phyloP scores from a whole-genome alignment of 176 grass and related monocot species.

The Oryza glaberrima region DNA sequence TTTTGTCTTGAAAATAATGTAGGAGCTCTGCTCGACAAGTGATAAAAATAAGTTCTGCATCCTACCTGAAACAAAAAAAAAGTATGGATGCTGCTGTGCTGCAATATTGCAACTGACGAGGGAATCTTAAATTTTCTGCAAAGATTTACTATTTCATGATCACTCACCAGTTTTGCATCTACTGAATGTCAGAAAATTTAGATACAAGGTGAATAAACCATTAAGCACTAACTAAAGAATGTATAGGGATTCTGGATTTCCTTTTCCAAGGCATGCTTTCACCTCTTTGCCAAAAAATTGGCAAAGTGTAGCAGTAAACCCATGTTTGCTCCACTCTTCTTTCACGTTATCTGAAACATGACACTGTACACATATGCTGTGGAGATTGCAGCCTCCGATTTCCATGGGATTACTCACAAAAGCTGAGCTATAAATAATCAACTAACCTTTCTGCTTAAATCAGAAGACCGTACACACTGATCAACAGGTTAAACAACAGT shows the following conservation, averaged over 20 bases:
- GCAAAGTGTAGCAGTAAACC: background rate
- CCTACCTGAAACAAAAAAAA: background rate
- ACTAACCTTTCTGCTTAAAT: slow-evolving; percentile 11
- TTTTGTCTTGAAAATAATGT: background rate
- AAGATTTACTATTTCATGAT: slow-evolving; percentile 26
- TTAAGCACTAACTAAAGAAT: slow-evolving; percentile 31
- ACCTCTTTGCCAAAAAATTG: slow-evolving; percentile 15
- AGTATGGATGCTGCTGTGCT: background rate
- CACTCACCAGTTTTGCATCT: background rate
- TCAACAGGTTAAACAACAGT: slow-evolving; percentile 38
- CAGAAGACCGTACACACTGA: slow-evolving; percentile 26
- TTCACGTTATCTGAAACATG: slow-evolving; percentile 33
- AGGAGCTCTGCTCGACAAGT: background rate
- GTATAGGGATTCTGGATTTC: background rate
- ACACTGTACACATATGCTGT: slow-evolving; percentile 4
- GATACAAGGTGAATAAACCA: slow-evolving; percentile 18
- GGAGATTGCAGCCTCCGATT: slow-evolving; percentile 22
- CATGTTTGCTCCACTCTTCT: slow-evolving; percentile 3
- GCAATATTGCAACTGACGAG: background rate
- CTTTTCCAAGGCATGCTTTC: slow-evolving; percentile 13
- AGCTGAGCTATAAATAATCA: slow-evolving; percentile 8
- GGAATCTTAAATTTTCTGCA: background rate
- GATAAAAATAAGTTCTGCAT: background rate
- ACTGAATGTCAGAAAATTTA: slow-evolving; percentile 22
- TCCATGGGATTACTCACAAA: background rate